phyloP scores from a whole-genome alignment of 2,329 filamentous ascomycete species.

The Uncinocarpus reesii region DNA sequence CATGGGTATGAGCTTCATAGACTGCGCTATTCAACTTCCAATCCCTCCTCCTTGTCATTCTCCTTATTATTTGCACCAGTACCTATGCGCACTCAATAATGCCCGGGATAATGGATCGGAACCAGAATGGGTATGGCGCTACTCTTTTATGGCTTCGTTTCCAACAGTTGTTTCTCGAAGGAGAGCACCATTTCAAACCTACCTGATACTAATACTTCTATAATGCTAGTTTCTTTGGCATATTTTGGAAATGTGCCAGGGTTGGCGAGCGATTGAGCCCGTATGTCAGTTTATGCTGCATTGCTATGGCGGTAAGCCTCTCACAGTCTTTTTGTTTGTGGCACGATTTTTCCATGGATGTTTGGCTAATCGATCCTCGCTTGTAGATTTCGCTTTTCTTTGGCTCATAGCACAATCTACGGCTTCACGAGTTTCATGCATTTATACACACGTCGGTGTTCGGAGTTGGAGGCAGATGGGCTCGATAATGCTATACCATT shows the following conservation, averaged over 20 bases:
- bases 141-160: neutral
- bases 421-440: neutral
- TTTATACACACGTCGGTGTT: conserved; percentile 2
- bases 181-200: neutral
- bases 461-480: neutral
- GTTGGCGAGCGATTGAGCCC: conserved; percentile 89
- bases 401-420: conserved; percentile 14
- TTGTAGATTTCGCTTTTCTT: conserved; percentile 18
- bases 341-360: neutral
- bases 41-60: conserved; percentile 83
- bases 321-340: neutral
- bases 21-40: conserved; percentile 98
- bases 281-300: conserved; percentile 87
- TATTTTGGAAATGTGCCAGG: conserved; percentile 93
- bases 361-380: neutral
- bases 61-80: conserved; percentile 92
- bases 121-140: conserved; percentile 68
- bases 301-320: conserved; percentile 73
- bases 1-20: conserved; percentile 39
- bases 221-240: conserved; percentile 55
- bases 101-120: conserved; percentile 79
- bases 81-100: conserved; percentile 87
- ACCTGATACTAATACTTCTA: conserved; percentile 6
- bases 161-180: neutral
- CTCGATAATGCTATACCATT: neutral